A percentile compares a stretch with the other conserved stretches of the same genome.
phyloP scores from a whole-genome alignment of 78 protist genomes.

The Paratrimastix pyriformis region DNA sequence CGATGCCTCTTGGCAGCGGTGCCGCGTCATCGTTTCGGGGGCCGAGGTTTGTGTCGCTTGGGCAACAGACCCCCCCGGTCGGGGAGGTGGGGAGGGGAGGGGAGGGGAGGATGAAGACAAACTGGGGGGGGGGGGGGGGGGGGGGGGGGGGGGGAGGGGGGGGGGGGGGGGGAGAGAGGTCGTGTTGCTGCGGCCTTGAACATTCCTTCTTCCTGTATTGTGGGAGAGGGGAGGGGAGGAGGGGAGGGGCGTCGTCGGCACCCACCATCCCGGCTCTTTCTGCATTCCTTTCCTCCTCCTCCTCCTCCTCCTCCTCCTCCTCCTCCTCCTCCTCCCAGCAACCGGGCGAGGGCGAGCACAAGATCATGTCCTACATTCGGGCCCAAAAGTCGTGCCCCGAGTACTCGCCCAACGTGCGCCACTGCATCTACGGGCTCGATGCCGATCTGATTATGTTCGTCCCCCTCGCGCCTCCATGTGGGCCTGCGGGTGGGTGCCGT shows the following conservation, averaged over 20 bases:
- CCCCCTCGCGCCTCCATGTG: too few relatives aligned
- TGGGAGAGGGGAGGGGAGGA: conserved; percentile 17
- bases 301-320: neutral
- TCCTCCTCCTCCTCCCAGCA: neutral
- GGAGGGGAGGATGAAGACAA: too few relatives aligned
- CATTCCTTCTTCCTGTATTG: neutral
- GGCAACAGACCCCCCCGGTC: too few relatives aligned
- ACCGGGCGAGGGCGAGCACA: conserved; percentile 99
- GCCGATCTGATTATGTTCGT: conserved; percentile 98
- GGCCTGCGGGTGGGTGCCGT: too few relatives aligned
- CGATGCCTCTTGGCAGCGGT: conserved; percentile 21
- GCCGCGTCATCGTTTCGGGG: conserved; percentile 52
- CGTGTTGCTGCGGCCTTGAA: neutral
- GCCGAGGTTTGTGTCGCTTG: conserved; percentile 47
- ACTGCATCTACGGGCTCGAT: conserved; percentile 82
- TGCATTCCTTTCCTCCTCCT: neutral
- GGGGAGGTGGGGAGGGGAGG: too few relatives aligned
- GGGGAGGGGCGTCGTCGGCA: neutral
- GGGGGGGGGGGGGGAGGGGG: neutral
- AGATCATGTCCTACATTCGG: conserved; percentile 92
- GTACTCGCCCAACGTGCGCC: conserved; percentile 73
- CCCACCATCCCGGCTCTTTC: neutral
- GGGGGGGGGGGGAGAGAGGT: neutral
- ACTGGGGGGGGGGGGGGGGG: too few relatives aligned
- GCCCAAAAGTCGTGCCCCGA: conserved; percentile 49